These are phyloP conservation scores for Blastobotrys ciferrii DNA, from an alignment of 1,139 yeast species.

Conservation along the genomic window DNA sequence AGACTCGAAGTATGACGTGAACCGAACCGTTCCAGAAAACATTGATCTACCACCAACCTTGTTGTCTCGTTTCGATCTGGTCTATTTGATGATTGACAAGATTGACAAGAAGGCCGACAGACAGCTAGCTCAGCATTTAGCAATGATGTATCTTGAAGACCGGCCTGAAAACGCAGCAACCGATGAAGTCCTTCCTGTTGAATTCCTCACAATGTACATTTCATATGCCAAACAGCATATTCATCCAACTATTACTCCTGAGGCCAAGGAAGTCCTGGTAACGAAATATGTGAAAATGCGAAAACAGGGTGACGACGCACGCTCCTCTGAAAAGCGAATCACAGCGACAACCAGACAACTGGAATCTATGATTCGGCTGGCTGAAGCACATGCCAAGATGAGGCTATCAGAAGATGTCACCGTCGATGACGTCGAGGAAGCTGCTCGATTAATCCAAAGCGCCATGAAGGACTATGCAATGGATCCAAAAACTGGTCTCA, in stretches of 20 bases:
- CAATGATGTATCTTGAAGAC: conserved; percentile 90
- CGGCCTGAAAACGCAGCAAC: conserved; percentile 68
- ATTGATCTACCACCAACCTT: conserved; percentile 96
- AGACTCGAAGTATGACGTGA: conserved; percentile 90
- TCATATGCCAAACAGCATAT: conserved; percentile 85
- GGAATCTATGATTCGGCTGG: conserved; percentile 89
- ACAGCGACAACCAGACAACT: conserved; percentile 98
- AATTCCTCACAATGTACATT: conserved; percentile 80
- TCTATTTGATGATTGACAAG: conserved; percentile 85
- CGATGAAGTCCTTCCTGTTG: conserved; percentile 74
- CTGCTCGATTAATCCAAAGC: conserved; percentile 84
- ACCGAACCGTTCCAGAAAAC: conserved; percentile 88
- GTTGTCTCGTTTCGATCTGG: conserved; percentile 90
- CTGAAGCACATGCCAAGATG: conserved; percentile 98
- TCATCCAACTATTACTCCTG: conserved; percentile 74
- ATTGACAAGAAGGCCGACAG: conserved; percentile 86
- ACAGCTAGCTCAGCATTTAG: conserved; percentile 83
- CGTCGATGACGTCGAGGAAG: conserved; percentile 84
- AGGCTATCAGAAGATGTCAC: conserved; percentile 70
- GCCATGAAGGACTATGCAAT: conserved; percentile 98
- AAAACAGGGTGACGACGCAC: conserved; percentile 85
- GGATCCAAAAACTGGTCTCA: conserved; percentile 93
- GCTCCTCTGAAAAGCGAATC: conserved; percentile 83
- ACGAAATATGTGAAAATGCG: conserved; percentile 91
- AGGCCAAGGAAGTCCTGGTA: conserved; percentile 85